Evolutionary conservation across 1,139 yeast species (phyloP).

Genomic region (Yamadazyma epiphylla): DNA sequence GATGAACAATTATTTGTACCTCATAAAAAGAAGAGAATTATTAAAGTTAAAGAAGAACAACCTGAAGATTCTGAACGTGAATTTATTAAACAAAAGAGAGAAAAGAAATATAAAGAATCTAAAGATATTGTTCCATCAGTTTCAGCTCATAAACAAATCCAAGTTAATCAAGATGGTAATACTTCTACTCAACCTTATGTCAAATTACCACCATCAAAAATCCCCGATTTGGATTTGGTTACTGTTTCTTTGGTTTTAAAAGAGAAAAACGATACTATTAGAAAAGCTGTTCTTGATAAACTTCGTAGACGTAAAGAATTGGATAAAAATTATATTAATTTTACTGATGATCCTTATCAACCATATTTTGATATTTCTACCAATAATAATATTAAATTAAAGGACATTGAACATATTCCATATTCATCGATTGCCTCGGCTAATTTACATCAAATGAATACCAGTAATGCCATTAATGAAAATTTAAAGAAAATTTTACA

Average conservation of each 20-base stretch:
- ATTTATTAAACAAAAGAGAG: conserved; percentile 26
- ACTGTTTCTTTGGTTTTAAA: conserved; percentile 74
- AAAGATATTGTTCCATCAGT: conserved; percentile 1
- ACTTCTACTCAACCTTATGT: conserved; percentile 72
- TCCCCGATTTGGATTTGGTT: conserved; percentile 87
- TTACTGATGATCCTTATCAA: conserved; percentile 86
- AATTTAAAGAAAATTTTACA: conserved; percentile 37
- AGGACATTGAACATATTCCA: conserved; percentile 65
- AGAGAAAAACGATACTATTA: conserved; percentile 76
- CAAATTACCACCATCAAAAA: conserved; percentile 82
- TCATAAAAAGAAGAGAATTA: conserved; percentile 68
- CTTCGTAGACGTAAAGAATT: conserved; percentile 67
- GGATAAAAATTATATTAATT: conserved; percentile 74
- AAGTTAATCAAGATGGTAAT: conserved; percentile 10
- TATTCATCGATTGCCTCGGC: conserved; percentile 76
- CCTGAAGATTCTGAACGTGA: conserved; percentile 25
- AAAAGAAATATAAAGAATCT: conserved; percentile 15
- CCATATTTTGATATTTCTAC: conserved; percentile 75
- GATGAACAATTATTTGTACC: conserved; percentile 83
- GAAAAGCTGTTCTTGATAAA: conserved; percentile 78
- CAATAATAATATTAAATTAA: conserved; percentile 43
- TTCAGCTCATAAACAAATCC: conserved; percentile 3
- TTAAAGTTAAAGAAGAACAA: conserved; percentile 34
- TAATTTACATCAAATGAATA: conserved; percentile 66
- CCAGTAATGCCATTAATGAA: conserved; percentile 50